phyloP scores from a whole-genome alignment of 176 grass and related monocot genomes.

The Cymbopogon citratus region DNA sequence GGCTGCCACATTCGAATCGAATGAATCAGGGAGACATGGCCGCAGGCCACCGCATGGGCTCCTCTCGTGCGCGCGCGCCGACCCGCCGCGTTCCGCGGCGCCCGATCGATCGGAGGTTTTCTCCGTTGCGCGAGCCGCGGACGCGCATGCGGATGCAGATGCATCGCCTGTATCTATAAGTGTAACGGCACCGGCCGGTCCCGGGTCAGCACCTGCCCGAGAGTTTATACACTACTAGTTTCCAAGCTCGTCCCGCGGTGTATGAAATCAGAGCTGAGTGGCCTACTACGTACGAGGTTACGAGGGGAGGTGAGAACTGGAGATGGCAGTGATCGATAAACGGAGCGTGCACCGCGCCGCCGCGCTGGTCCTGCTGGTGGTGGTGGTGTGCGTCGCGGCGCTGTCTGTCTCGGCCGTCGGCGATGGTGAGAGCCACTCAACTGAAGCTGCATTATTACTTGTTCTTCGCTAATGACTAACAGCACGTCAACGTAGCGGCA shows the following conservation, averaged over 20 bases:
- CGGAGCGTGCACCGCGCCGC: neutral
- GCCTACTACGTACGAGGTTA: neutral
- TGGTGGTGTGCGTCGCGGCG: conserved; percentile 20
- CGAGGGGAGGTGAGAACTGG: neutral
- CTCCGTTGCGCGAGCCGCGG: neutral
- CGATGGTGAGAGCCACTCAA: conserved; percentile 15
- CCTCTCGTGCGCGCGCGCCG: neutral
- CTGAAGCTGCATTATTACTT: neutral
- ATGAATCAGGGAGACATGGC: too few relatives aligned
- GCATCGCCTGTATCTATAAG: too few relatives aligned
- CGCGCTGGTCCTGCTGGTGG: conserved; percentile 9
- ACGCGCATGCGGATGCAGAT: neutral
- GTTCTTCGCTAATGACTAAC: neutral
- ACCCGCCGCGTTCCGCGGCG: conserved; percentile 14
- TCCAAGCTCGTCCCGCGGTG: neutral
- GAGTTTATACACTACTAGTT: neutral
- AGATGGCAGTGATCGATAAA: conserved; percentile 21
- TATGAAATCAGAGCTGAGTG: neutral
- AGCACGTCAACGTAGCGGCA: neutral
- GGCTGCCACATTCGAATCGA: neutral
- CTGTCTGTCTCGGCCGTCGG: neutral
- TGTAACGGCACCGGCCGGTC: neutral
- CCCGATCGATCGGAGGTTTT: conserved; percentile 2
- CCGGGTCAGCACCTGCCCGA: neutral
- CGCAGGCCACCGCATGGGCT: neutral